Base-by-base conservation (phyloP, 2,329 filamentous ascomycete genomes). In the Leptosphaerulina australis region DNA sequence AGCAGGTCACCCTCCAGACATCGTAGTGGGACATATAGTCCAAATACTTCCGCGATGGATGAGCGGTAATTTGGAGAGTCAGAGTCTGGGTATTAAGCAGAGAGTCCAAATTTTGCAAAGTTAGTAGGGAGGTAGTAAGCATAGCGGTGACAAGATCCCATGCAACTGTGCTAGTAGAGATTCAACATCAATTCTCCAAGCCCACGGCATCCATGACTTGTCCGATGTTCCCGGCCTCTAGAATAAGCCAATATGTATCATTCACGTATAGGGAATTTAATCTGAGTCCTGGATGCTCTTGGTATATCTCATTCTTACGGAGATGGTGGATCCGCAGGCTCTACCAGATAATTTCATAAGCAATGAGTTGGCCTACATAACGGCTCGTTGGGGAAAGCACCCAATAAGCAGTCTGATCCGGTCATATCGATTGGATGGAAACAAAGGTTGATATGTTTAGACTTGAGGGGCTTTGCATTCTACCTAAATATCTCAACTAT, bases 1-100 rank as follows among this genome's bases (percentile, higher is more conserved):
- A 73, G 64, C 76, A 78, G 58, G 74, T 76, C 17, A 67, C 66
- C 11, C 61, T 79, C 50, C 76, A 78, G 64, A 77, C 64, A 8
- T 73, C 70, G 20, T 73, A 68, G 60, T 33, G n/a, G 9, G 17
- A 37, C 21, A 5, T 44, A 3, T 38, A 33, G 15, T 33, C 6
- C 3, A 3, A 11, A 9, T 26, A 9, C 11, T 33, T 22, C 17
- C 22, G 25, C 22, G 17, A 29, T 2, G 21, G 18, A 9, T 15
- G 17, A 33, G 26, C 20, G 9, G 25, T 15, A 38, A 20, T 35
- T 34, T 33, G 17, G 17, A 12, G 35, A 44, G 47, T 50, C 35
- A 12, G 29, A n/a, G n/a, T n/a, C n/a, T 5, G 12, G 47, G 34
- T 35, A 35, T 35, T 33, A 24, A 40, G 46, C 26, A 21, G 29